These are phyloP conservation scores for Epichloe gansuensis DNA, from an alignment of 2,329 filamentous ascomycete genomes.

Conservation along the genomic window DNA sequence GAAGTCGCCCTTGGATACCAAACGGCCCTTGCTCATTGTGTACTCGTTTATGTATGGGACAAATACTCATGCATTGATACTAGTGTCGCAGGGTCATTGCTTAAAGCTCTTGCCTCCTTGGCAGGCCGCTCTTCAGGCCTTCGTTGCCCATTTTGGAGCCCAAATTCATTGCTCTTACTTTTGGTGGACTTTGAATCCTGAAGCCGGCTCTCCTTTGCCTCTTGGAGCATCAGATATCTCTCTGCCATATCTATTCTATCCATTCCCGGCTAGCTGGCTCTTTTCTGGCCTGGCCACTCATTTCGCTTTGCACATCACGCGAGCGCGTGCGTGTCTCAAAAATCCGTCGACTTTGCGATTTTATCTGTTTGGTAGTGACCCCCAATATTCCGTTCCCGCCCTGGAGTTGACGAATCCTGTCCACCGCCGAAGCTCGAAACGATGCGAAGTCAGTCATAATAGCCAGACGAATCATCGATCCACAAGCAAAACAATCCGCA, in stretches of 20 bases:
- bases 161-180: background rate
- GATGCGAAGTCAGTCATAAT: conserved; percentile 2
- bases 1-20: background rate
- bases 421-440: background rate
- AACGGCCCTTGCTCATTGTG: background rate
- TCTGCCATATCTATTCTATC: background rate
- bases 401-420: background rate
- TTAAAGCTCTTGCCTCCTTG: background rate
- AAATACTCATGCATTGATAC: background rate
- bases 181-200: background rate
- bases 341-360: background rate
- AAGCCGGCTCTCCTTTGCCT: background rate
- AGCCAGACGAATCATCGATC: background rate
- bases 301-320: background rate
- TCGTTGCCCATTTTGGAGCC: background rate
- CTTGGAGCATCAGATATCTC: background rate
- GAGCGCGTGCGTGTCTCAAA: conserved; percentile 2
- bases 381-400: background rate
- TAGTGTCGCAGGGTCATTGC: background rate
- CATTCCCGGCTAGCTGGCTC: background rate
- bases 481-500: background rate
- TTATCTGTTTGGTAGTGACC: background rate
- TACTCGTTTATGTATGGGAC: background rate
- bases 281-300: background rate
- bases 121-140: background rate